Base-by-base conservation (phyloP, 2,329 filamentous ascomycete species). In the Colletotrichum camelliae region DNA sequence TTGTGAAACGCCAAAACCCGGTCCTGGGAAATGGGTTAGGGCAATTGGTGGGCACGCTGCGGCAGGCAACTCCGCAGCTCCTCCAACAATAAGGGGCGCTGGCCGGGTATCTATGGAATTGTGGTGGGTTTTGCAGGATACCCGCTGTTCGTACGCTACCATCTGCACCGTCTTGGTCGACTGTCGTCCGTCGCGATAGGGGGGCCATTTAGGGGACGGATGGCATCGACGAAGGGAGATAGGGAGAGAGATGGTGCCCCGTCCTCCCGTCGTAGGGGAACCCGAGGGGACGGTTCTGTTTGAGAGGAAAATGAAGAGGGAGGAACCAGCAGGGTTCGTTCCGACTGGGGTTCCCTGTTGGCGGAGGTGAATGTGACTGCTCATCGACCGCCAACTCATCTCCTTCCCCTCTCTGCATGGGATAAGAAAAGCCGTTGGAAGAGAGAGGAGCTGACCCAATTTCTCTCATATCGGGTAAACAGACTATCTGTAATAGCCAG, bases 311-410 rank as follows among this genome's bases (percentile, higher is more conserved):
- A 57, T 73, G 70, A 75, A 68, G 69, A 75, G n/a, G 73, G 64
- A 73, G 65, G 73, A 52, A 73, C 73, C 57, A 64, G 73, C 70
- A 72, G 70, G 73, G 70, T 73, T 27, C 35, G 2, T 15, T 9
- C 21, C 21, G 70, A 73, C 73, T 16, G 16, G 73, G 73, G 73
- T 69, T 52, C 73, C 73, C 65, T 75, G 70, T 24, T 18, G 35
- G 64, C 55, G 64, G 64, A 65, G 60, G 33, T 73, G 70, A 73
- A 75, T 72, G 62, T 64, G 69, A 73, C 64, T 75, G 43, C 73
- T 73, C 70, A 68, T 75, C 73, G 65, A 72, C 73, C 70, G 70
- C 73, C 73, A 75, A 73, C 73, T 75, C 73, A 75, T 68, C 69
- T 67, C 43, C 58, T 64, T 52, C 68, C 73, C 73, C 64, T 75